These are phyloP conservation scores for Oryza glaberrima DNA, from an alignment of 176 grass and related monocot species.

Conservation along the genomic window DNA sequence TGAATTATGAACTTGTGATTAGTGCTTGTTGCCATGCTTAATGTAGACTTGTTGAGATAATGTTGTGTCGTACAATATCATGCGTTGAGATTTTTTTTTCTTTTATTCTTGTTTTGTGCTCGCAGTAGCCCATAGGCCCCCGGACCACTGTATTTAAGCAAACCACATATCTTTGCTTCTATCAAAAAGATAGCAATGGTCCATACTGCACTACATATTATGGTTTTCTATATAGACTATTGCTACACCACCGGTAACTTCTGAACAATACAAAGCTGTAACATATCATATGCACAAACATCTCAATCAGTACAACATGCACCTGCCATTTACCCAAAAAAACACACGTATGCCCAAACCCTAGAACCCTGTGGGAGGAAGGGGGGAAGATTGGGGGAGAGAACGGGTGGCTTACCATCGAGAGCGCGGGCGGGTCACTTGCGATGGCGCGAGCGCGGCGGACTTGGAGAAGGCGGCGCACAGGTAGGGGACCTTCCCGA, in stretches of 20 bases:
- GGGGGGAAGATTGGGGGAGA: no score
- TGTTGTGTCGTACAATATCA: no score
- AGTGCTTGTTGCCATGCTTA: no score
- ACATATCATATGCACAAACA: background rate
- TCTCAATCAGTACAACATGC: background rate
- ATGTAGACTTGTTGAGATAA: no score
- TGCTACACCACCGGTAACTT: background rate
- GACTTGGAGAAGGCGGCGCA: background rate
- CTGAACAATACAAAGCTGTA: background rate
- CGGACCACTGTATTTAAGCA: background rate
- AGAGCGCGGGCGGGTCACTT: background rate
- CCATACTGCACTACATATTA: background rate
- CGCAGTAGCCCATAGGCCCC: no score
- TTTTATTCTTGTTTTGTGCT: no score
- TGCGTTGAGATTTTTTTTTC: no score
- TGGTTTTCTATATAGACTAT: background rate
- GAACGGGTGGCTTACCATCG: background rate
- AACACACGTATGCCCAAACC: background rate
- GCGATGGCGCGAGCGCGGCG: background rate
- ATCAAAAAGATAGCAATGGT: background rate
- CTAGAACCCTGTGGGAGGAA: background rate
- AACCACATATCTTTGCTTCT: background rate
- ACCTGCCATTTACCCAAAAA: background rate
- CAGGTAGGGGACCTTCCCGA: background rate
- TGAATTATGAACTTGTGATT: no score